phyloP scores from a whole-genome alignment of 768 basidiomycete genomes.

The Candolleomyces eurysporus region DNA sequence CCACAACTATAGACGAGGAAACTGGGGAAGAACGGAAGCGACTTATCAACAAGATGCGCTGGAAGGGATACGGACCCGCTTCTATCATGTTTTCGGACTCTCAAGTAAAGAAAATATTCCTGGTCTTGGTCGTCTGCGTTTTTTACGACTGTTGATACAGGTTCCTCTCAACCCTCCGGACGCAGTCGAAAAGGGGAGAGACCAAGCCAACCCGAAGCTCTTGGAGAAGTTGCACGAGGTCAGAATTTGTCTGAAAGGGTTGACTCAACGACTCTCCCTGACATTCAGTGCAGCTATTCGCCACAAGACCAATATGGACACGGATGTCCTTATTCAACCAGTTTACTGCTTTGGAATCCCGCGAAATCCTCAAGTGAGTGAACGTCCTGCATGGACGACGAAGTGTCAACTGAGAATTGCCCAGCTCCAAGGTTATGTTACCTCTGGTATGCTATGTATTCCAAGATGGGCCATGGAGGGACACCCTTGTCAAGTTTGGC shows the following conservation, averaged over 20 bases:
- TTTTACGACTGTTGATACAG: slow-evolving; percentile 27
- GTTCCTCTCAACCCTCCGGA: slow-evolving; percentile 66
- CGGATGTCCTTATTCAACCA: slow-evolving; percentile 84
- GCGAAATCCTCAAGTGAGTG: slow-evolving; percentile 73
- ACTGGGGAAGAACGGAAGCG: slow-evolving; percentile 82
- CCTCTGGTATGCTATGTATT: slow-evolving; percentile 86
- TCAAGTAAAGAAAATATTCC: slow-evolving; percentile 31
- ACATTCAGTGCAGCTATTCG: slow-evolving; percentile 52
- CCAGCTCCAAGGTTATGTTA: slow-evolving; percentile 77
- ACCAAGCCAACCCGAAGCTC: slow-evolving; percentile 53
- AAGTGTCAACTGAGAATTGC: background rate
- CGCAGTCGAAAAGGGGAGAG: slow-evolving; percentile 57
- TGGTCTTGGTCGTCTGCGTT: background rate
- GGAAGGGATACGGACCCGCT: slow-evolving; percentile 79
- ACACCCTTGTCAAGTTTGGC: slow-evolving; percentile 79
- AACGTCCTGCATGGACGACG: background rate
- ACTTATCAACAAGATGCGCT: slow-evolving; percentile 82
- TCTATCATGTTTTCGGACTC: slow-evolving; percentile 66
- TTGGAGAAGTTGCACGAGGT: slow-evolving; percentile 57
- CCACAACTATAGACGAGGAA: slow-evolving; percentile 65
- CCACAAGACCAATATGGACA: slow-evolving; percentile 84
- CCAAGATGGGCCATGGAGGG: slow-evolving; percentile 92
- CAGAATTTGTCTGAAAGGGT: background rate
- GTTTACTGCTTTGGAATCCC: slow-evolving; percentile 61
- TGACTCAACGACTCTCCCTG: background rate